phyloP scores from a whole-genome alignment of 164 flowering plant genomes.

The Umbilicus rupestris region DNA sequence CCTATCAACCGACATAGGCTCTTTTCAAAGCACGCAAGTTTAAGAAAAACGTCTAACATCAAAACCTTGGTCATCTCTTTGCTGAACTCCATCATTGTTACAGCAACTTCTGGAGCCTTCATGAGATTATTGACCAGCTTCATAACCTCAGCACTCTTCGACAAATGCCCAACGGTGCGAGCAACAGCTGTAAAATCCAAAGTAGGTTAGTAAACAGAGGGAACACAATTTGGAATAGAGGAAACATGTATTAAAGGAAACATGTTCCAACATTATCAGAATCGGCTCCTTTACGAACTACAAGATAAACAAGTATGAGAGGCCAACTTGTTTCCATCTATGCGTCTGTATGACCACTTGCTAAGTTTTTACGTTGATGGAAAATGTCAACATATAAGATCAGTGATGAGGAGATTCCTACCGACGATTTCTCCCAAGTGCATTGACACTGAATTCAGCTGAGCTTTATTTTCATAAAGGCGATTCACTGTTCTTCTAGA shows the following conservation, averaged over 20 bases:
- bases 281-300: background rate
- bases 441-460: conserved; percentile 94
- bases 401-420: conserved; percentile 20
- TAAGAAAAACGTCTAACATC: too few relatives aligned
- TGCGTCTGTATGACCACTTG: background rate
- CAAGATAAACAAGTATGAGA: background rate
- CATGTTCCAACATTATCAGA: background rate
- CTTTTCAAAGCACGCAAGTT: too few relatives aligned
- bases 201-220: background rate
- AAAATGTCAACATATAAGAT: background rate
- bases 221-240: background rate
- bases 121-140: conserved; percentile 69
- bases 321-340: background rate
- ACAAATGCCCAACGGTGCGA: conserved; percentile 72
- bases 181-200: conserved; percentile 59
- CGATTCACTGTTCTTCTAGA: conserved; percentile 87
- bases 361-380: background rate
- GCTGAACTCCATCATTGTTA: conserved; percentile 92
- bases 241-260: background rate
- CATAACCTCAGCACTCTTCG: conserved; percentile 41
- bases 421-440: conserved; percentile 99
- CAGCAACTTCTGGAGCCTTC: conserved; percentile 92
- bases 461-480: conserved; percentile 89
- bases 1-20: background rate
- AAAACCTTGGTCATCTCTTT: conserved; percentile 96